Conservation (phyloP, 1,139 yeast genomes). For the Debaryomyces psychrophilus region DNA sequence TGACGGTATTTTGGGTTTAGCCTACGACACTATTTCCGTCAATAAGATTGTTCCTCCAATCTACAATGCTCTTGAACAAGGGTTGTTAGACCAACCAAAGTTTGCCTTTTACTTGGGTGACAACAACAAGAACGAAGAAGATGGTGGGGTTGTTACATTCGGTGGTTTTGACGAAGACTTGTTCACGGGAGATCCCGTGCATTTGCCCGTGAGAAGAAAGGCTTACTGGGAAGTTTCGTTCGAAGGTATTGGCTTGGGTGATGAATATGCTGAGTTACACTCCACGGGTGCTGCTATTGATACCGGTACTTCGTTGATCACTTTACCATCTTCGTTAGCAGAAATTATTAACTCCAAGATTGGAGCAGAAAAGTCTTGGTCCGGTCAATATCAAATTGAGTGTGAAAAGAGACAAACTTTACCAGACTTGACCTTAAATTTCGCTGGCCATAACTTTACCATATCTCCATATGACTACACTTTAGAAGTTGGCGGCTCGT, state of each 20-base stretch:
- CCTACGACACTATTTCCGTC: constrained; percentile 87
- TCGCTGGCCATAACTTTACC: constrained; percentile 89
- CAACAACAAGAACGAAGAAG: constrained; percentile 59
- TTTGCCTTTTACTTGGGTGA: constrained; percentile 93
- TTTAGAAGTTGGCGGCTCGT: constrained; percentile 88
- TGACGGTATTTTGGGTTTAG: constrained; percentile 95
- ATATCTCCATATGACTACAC: constrained; percentile 88
- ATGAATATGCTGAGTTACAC: constrained; percentile 80
- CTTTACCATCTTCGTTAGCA: constrained; percentile 92
- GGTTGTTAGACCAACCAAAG: constrained; percentile 77
- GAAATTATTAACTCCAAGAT: constrained; percentile 93
- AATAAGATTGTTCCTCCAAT: constrained; percentile 89
- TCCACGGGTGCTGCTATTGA: constrained; percentile 96
- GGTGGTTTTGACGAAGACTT: constrained; percentile 86
- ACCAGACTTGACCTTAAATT: constrained; percentile 89
- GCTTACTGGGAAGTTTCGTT: constrained; percentile 99
- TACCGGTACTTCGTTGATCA: constrained; percentile 95
- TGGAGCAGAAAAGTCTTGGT: constrained; percentile 96
- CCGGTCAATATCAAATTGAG: constrained; percentile 93
- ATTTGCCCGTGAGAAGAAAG: constrained; percentile 98
- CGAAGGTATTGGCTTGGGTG: constrained; percentile 87
- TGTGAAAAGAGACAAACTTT: constrained; percentile 79
- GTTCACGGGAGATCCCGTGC: constrained; percentile 80
- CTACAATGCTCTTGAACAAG: constrained; percentile 82
- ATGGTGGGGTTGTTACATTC: constrained; percentile 90